A percentile compares a stretch with the other conserved stretches of the same genome.
phyloP scores from a whole-genome alignment of 2,329 filamentous ascomycete genomes.

The Diaporthe citri region DNA sequence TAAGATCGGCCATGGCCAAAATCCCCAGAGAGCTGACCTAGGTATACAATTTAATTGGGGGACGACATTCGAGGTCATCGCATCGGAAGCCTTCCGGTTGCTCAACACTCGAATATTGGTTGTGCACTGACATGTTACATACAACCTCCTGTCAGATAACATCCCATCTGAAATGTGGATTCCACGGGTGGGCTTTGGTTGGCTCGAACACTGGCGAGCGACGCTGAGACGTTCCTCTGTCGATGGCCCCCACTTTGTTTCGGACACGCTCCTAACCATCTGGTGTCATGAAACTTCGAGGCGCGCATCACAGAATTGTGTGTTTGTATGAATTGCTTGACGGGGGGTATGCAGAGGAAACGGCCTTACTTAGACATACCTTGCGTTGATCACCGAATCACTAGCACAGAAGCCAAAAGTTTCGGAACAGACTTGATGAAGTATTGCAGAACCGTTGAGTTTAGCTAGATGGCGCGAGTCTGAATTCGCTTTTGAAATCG shows the following conservation, averaged over 20 bases:
- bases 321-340: no score
- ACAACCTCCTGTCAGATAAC: conserved; percentile 5
- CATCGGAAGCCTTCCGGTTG: background rate
- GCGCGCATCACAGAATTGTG: background rate
- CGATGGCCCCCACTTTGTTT: background rate
- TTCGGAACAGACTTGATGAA: background rate
- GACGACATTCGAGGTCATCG: background rate
- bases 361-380: background rate
- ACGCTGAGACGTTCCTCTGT: background rate
- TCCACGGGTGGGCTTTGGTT: background rate
- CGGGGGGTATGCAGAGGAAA: background rate
- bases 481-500: no score
- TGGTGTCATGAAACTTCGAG: background rate
- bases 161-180: background rate
- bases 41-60: background rate
- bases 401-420: accelerated
- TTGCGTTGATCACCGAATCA: background rate
- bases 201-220: conserved; percentile 16
- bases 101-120: background rate
- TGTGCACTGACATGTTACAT: background rate
- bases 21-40: background rate
- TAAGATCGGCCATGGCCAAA: background rate
- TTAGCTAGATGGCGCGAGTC: background rate
- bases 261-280: background rate
- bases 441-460: background rate